A percentile compares a stretch with the other conserved stretches of the same genome.
phyloP scores from a whole-genome alignment of 2,329 filamentous ascomycete genomes.

The Colletotrichum truncatum region DNA sequence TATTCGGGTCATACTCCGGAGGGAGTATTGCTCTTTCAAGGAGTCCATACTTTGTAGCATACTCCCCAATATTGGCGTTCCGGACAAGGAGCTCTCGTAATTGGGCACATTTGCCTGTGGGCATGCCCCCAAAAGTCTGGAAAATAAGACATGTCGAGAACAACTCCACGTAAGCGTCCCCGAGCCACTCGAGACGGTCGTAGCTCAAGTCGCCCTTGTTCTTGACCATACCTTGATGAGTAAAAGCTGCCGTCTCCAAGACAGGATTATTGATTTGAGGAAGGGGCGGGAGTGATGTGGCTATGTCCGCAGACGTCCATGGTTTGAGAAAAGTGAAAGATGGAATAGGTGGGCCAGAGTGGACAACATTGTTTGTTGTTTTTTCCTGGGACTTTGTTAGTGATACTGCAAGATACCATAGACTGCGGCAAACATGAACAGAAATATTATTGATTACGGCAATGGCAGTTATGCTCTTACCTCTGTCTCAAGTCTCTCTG shows the following conservation, averaged over 20 bases:
- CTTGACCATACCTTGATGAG: constrained; percentile 62
- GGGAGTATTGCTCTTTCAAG: constrained; percentile 70
- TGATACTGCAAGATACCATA: too few species aligned
- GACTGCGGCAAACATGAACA: too few species aligned
- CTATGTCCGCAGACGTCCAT: constrained; percentile 62
- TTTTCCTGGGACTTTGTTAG: not conserved
- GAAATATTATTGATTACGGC: too few species aligned
- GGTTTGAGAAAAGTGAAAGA: constrained; percentile 44
- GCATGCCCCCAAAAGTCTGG: constrained; percentile 71
- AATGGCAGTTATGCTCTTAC: not conserved
- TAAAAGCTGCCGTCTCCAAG: constrained; percentile 73
- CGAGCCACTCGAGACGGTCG: constrained; percentile 87
- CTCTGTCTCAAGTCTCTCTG: not conserved
- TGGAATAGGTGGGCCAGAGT: constrained; percentile 7
- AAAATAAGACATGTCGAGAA: constrained; percentile 81
- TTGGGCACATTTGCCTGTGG: constrained; percentile 76
- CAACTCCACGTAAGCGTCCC: constrained; percentile 85
- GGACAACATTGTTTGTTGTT: not conserved
- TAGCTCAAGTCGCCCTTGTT: constrained; percentile 64
- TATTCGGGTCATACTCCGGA: constrained; percentile 45
- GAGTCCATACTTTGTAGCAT: constrained; percentile 76
- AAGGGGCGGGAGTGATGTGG: constrained; percentile 61
- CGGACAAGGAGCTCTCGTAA: constrained; percentile 82
- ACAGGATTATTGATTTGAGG: constrained; percentile 68
- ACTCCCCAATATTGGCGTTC: constrained; percentile 79